A percentile compares a stretch with the other conserved stretches of the same genome.
These are phyloP conservation scores for Aspergillus ellipticus DNA, from an alignment of 495 filamentous ascomycete genomes.

Conservation along the genomic window DNA sequence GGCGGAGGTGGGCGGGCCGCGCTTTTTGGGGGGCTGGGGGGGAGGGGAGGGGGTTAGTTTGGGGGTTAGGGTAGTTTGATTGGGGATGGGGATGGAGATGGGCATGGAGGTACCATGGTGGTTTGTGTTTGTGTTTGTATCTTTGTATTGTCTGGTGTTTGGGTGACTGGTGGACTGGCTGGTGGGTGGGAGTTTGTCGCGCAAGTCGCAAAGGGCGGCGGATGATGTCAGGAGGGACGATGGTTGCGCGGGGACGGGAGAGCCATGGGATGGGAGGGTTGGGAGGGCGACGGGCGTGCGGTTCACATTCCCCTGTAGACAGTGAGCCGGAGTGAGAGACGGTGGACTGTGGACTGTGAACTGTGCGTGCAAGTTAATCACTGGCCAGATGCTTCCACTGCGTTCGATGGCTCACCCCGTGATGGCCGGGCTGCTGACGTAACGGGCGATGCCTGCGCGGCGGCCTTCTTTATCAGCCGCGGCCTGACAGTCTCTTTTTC, in stretches of 20 bases:
- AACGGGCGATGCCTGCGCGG: constrained; percentile 22
- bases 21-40: constrained; percentile 39
- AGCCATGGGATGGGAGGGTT: not conserved
- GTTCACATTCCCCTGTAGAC: not conserved
- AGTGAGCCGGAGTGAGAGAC: too few relatives aligned
- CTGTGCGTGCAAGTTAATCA: too few relatives aligned
- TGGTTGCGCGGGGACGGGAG: not conserved
- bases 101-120: constrained; percentile 1
- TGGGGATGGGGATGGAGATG: not conserved
- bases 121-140: not conserved
- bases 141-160: too few relatives aligned
- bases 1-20: constrained; percentile 26
- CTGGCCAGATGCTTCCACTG: not conserved
- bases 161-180: too few relatives aligned
- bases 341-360: too few relatives aligned
- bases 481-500: too few relatives aligned
- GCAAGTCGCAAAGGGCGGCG: not conserved
- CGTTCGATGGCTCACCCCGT: constrained; percentile 7
- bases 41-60: not conserved
- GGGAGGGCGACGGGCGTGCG: not conserved
- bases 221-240: not conserved
- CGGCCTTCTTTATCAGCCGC: not conserved
- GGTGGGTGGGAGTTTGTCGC: too few relatives aligned
- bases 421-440: constrained; percentile 32
- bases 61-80: not conserved